Base-by-base conservation (phyloP, 1,139 yeast species). In the Saccharomyces hybrid region DNA sequence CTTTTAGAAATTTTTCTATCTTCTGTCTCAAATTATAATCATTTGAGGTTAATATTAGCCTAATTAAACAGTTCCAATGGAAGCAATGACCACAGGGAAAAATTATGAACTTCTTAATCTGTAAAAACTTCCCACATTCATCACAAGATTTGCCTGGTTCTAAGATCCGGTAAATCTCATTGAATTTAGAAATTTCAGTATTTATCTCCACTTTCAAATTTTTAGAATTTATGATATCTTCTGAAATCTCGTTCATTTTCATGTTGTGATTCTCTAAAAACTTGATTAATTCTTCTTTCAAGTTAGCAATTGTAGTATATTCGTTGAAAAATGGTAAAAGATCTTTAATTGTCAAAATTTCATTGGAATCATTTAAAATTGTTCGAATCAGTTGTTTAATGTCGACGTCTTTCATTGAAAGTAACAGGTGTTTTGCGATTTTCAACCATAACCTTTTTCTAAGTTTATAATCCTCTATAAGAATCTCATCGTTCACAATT, bases 31-130 rank as follows among this genome's bases (percentile, higher is more conserved):
- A 77, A 51, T 82, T 78, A 65, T 84, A 86, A 64, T 89, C 89
- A 42, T 84, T 82, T 9, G 86, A 83, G 54, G 78, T 75, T 54
- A 85, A 68, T 47, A 86, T 79, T 42, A 73, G 73, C 55, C 82
- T 79, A 4, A 87, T 79, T 28, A 90, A 71, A 71, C 99, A 95
- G 64, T 90, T 96, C 55, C 85, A 84, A 68, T 95, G 99, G 73
- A 88, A 87, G 6, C 88, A 83, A 70, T 93, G 99, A 58, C 82
- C 86, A 66, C 99, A 93, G 0, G 97, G 96, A 66, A 90, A 93
- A 9, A 86, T 82, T 52, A 86, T 78, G 64, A 90, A 91, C 63
- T 85, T 84, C 56, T 91, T 80, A 3, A 84, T 79, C 2, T 89
- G 79, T 50, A 93, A 73, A 5, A 95, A 78, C 60, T 78, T 78